Evolutionary conservation across 2,329 filamentous ascomycete genomes (phyloP).

Genomic region (Ceratocystiopsis minuta): DNA sequence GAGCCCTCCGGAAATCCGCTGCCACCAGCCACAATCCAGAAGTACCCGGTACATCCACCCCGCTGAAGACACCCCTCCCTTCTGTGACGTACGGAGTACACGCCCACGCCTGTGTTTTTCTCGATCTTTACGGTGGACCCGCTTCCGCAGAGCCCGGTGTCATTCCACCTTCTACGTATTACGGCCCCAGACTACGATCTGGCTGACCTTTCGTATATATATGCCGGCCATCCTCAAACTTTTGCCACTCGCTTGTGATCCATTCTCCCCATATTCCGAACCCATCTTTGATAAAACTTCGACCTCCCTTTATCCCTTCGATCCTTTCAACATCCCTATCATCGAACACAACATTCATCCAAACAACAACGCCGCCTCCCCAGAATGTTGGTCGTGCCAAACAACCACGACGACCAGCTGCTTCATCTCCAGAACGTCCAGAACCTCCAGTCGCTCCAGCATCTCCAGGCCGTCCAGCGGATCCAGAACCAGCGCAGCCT

Average conservation of each 20-base stretch:
- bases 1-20: constrained; percentile 1
- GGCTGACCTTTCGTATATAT: background rate
- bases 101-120: background rate
- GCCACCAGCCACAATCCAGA: background rate
- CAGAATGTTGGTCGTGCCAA: constrained; percentile 10
- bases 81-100: too few relatives aligned
- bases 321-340: background rate
- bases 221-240: background rate
- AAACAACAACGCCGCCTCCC: background rate
- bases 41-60: background rate
- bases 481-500: constrained; percentile 13
- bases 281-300: too few relatives aligned
- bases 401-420: background rate
- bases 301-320: background rate
- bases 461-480: constrained; percentile 11
- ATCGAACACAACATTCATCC: background rate
- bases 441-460: background rate
- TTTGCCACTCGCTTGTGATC: constrained; percentile 1
- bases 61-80: background rate
- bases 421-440: background rate
- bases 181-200: background rate
- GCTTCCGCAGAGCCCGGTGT: constrained; percentile 2
- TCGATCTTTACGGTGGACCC: background rate
- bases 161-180: constrained; percentile 3
- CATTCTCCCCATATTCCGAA: too few relatives aligned